Percentiles rank a stretch among this genome's conserved stretches.
phyloP scores from a whole-genome alignment of 2,329 filamentous ascomycete genomes.

The Nigrospora sphaerica region DNA sequence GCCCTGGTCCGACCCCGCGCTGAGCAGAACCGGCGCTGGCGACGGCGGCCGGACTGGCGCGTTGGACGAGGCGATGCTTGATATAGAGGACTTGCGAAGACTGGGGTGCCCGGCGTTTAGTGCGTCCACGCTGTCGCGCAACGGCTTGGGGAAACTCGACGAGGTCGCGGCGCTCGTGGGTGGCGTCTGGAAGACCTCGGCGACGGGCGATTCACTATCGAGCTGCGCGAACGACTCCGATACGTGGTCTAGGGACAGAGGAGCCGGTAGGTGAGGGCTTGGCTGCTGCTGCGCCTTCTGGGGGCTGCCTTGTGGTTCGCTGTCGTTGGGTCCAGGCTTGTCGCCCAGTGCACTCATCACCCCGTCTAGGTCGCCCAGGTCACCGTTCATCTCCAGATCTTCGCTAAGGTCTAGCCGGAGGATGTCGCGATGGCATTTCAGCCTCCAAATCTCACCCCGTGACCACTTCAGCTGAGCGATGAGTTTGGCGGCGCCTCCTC shows the following conservation, averaged over 20 bases:
- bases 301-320: conserved; percentile 27
- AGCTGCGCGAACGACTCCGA: conserved; percentile 20
- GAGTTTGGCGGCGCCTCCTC: conserved; percentile 77
- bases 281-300: conserved; percentile 21
- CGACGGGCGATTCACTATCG: conserved; percentile 29
- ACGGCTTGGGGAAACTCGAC: conserved; percentile 27
- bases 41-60: conserved; percentile 17
- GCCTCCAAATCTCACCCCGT: conserved; percentile 87
- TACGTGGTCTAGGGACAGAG: conserved; percentile 21
- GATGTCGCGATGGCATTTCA: conserved; percentile 87
- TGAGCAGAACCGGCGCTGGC: conserved; percentile 13
- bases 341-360: conserved; percentile 8
- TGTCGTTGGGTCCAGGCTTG: conserved; percentile 14
- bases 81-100: conserved; percentile 34
- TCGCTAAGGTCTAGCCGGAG: conserved; percentile 79
- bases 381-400: conserved; percentile 44
- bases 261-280: conserved; percentile 27
- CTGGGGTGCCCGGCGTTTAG: conserved; percentile 25
- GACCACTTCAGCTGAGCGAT: conserved; percentile 89
- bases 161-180: conserved; percentile 31
- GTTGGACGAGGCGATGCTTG: conserved; percentile 31
- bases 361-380: conserved; percentile 16
- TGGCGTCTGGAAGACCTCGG: conserved; percentile 43
- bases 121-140: conserved; percentile 34
- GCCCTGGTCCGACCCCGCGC: conserved; percentile 21